A percentile compares a stretch with the other conserved stretches of the same genome.
These are phyloP conservation scores for Striga hermonthica DNA, from an alignment of 305 asterid genomes.

Conservation along the genomic window DNA sequence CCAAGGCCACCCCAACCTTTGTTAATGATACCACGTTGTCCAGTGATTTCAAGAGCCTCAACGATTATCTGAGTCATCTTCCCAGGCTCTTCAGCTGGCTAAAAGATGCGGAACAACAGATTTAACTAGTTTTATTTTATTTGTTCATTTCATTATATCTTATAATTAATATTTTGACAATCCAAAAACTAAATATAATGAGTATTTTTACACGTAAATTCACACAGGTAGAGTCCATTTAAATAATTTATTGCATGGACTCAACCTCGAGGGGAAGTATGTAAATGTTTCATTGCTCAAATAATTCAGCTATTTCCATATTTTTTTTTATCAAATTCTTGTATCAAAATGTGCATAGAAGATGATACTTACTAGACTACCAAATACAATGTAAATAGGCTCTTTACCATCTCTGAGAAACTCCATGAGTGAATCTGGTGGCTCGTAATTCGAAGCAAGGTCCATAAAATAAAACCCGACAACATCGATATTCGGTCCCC, in stretches of 20 bases:
- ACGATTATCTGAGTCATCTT: conserved; percentile 80
- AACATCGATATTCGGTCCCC: conserved; percentile 86
- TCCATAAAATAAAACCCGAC: conserved; percentile 95
- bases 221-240: too few relatives aligned
- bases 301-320: too few relatives aligned
- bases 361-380: conserved; percentile 78
- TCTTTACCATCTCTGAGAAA: conserved; percentile 70
- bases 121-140: neutral
- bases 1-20: conserved; percentile 99
- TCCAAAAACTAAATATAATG: neutral
- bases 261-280: too few relatives aligned
- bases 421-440: conserved; percentile 67
- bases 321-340: too few relatives aligned
- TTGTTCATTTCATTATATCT: too few relatives aligned
- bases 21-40: conserved; percentile 89
- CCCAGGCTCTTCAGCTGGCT: conserved; percentile 84
- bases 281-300: too few relatives aligned
- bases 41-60: conserved; percentile 72
- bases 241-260: too few relatives aligned
- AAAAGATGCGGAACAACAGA: conserved; percentile 28
- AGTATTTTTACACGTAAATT: too few relatives aligned
- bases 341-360: neutral
- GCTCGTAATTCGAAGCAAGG: conserved; percentile 78
- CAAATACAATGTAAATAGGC: conserved; percentile 90
- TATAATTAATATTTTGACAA: too few relatives aligned